Evolutionary conservation across 2,329 filamentous ascomycete species (phyloP).

Genomic region (Beauveria sp.): DNA sequence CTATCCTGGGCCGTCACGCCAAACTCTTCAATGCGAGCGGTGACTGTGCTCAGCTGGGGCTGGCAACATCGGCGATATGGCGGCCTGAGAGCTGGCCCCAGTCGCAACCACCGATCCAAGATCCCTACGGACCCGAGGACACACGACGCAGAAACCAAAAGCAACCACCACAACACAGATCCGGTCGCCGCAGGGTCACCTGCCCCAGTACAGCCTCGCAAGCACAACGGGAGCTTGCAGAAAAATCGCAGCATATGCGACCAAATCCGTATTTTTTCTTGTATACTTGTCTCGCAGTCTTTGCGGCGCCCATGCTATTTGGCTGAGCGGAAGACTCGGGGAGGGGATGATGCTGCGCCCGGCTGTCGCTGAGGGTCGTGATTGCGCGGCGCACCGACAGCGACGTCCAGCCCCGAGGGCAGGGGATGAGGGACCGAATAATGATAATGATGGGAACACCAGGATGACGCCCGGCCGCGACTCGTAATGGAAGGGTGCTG

Average conservation of each 20-base stretch:
- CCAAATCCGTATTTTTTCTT: not conserved
- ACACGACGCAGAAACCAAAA: not conserved
- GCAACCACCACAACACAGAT: not conserved
- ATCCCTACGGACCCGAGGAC: constrained; percentile 1
- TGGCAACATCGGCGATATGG: constrained; percentile 10
- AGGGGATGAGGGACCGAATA: not conserved
- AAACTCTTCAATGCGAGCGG: not conserved
- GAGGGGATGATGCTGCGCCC: not conserved
- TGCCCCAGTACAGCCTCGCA: not conserved
- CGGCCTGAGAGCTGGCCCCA: constrained; percentile 6
- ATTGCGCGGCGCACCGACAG: not conserved
- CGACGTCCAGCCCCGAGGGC: not conserved
- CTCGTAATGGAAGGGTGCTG: not conserved
- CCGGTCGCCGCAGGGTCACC: not conserved
- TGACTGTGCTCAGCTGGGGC: constrained; percentile 10
- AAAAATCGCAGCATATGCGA: not conserved
- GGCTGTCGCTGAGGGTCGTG: not conserved
- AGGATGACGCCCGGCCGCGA: not conserved
- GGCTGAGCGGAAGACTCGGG: not conserved
- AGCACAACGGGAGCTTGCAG: not conserved
- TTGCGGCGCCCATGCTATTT: not conserved
- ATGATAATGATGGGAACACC: not conserved
- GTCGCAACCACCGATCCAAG: constrained; percentile 7
- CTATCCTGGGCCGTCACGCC: not conserved
- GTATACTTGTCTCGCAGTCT: not conserved